Evolutionary conservation across 129 eudicot species (phyloP).

Genomic region (Flaveria sonorensis): DNA sequence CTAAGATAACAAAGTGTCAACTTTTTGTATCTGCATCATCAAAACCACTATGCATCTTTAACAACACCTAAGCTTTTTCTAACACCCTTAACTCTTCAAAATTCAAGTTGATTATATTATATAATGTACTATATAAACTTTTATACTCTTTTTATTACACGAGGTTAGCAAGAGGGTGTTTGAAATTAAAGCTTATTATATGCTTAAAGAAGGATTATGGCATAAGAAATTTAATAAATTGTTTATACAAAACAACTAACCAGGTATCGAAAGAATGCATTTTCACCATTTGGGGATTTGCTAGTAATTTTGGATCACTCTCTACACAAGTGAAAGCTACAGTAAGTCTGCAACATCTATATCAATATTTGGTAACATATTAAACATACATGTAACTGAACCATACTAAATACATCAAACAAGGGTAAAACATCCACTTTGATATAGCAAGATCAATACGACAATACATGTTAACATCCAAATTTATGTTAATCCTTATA

Average conservation of each 20-base stretch:
- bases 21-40: conserved; percentile 89
- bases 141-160: too few relatives aligned
- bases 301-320: conserved; percentile 88
- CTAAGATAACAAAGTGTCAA: conserved; percentile 93
- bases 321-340: conserved; percentile 55
- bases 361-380: conserved; percentile 86
- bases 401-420: conserved; percentile 10
- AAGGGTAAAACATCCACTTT: neutral
- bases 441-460: neutral
- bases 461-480: neutral
- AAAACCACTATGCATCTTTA: neutral
- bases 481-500: conserved; percentile 44
- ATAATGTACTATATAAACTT: too few relatives aligned
- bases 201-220: too few relatives aligned
- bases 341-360: too few relatives aligned
- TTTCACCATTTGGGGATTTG: conserved; percentile 96
- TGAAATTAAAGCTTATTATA: too few relatives aligned
- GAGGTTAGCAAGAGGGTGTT: too few relatives aligned
- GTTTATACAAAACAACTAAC: conserved; percentile 29
- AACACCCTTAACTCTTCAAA: too few relatives aligned
- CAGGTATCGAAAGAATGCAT: conserved; percentile 86
- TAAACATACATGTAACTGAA: conserved; percentile 67
- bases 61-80: too few relatives aligned
- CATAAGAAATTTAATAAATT: too few relatives aligned
- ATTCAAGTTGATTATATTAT: too few relatives aligned